Evolutionary conservation across 1,284 basidiomycete genomes (phyloP), one percentile per base, ranked within the genome.

Genomic region (Heterobasidion parviporum): DNA sequence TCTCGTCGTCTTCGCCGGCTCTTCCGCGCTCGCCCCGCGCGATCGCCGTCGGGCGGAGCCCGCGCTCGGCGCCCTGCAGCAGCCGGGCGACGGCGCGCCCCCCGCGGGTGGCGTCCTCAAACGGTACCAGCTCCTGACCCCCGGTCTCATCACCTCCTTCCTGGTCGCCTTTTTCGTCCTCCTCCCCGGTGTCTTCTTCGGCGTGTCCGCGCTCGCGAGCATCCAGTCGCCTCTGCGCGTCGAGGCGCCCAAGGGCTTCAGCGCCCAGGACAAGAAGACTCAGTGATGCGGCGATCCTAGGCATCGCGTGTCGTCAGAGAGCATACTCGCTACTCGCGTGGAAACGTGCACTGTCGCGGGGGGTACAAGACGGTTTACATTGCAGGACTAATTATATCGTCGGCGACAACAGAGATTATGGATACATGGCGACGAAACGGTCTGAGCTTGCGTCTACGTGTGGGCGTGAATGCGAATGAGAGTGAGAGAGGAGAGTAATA

Each of bases 41-140:
- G 63, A 67, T 54, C 65, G 78, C 66, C 64, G 73, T 57, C 74
- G 73, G 62, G 55, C 68, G 45, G 63, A 61, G 53, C 44, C 35
- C 62, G 60, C 47, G 61, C 6, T 41, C 52, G 61, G 46, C 56
- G 50, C 38, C 54, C 62, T 15, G 59, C 62, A 18, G 46, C 54
- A 14, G 57, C 58, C 67, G n/a, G 63, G 62, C 52, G 71, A 75
- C 51, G 67, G 63, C 15, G 71, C 74, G 18, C 61, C 72, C 8
- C 62, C 74, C 36, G 62, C 72, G 26, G 79, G 77, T n/a, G 84
- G 87, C 10, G 81, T 89, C 57, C 76, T 92, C 45, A 79, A 85
- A 58, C 78, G 76, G 48, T 90, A 90, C 67, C 87, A 90, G 65
- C 75, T 93, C 50, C 79, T 94, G 54, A 91, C 91, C 0, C 88